phyloP scores from a whole-genome alignment of 163 green algal genomes.

The Chloromonas sp. region DNA sequence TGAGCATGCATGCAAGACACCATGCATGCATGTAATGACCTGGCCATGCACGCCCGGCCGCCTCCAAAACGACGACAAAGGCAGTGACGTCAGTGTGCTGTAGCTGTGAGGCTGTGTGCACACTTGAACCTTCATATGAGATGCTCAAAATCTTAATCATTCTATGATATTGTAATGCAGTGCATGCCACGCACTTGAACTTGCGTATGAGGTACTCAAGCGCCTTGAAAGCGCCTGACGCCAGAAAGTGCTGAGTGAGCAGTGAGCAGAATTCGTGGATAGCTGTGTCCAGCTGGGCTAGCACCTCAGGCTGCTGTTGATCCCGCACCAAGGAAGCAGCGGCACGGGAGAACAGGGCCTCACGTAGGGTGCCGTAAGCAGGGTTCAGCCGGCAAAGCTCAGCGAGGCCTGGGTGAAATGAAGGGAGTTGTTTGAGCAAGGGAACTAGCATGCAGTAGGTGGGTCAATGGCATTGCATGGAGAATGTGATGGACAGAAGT shows the following conservation, averaged over 20 bases:
- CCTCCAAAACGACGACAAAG: too few species aligned
- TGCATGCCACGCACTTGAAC: constrained; percentile 58
- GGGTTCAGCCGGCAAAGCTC: constrained; percentile 63
- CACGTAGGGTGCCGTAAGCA: constrained; percentile 56
- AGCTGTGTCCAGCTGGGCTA: constrained; percentile 52
- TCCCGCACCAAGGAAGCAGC: constrained; percentile 35
- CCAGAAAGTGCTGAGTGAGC: constrained; percentile 75
- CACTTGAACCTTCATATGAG: too few species aligned
- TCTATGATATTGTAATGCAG: too few species aligned
- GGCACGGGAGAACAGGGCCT: constrained; percentile 67
- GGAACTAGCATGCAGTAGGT: too few species aligned
- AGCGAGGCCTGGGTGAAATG: constrained; percentile 56
- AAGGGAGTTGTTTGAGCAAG: too few species aligned
- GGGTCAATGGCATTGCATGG: too few species aligned
- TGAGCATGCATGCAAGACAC: background rate
- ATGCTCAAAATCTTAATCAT: too few species aligned
- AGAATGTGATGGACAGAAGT: too few species aligned
- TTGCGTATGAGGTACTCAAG: constrained; percentile 86
- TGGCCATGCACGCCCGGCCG: too few species aligned
- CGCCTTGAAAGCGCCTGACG: constrained; percentile 60
- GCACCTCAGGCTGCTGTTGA: constrained; percentile 50
- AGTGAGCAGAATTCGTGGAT: constrained; percentile 67
- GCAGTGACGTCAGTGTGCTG: too few species aligned
- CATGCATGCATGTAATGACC: too few species aligned
- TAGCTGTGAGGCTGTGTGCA: too few species aligned